Base-by-base conservation (phyloP, 768 basidiomycete species). In the Boletus sp. region DNA sequence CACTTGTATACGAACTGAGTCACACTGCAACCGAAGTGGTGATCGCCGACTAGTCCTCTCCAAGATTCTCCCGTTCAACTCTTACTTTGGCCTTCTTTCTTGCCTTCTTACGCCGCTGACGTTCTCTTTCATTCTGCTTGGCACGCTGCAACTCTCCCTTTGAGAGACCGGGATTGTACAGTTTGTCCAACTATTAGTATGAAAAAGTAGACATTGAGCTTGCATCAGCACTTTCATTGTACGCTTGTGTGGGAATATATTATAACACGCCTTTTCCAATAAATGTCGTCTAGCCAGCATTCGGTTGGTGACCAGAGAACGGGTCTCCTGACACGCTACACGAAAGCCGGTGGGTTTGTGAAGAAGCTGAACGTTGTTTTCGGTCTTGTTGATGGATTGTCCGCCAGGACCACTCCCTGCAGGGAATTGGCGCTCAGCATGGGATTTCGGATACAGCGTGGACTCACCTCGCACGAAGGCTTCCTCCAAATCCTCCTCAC, bases 351-450 rank as follows among this genome's bases (percentile, higher is more conserved):
- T 92, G 2, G 94, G 94, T 63, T 85, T 88, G 70, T 98, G 94
- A 40, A 92, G 75, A 30, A 98, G 78, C 67, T 94, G 92, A 29
- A 96, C 94, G 67, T 92, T 90, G 73, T 94, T 86, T 77, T 88
- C 83, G 57, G 92, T 93, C 77, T 97, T 98, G 78, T 98, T 96
- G 69, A 96, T 87, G 29, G 92, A 94, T 78, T 98, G 94, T n/a
- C 94, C 94, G 30, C 94, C 94, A 59, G 94, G 93, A 17, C 93
- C 94, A 67, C 90, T 87, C 45, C 92, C 92, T 94, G 66, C 29
- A 47, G 2, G 10, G 33, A 48, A 55, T 68, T 30, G 62, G n/a
- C 18, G 51, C 55, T 52, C 28, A 52, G 24, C 10, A 52, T 52
- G 45, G 28, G 20, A 50, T 44, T 52, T 33, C 14, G 39, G 37